phyloP scores from a whole-genome alignment of 768 basidiomycete species.

The Lactifluus pinguis region DNA sequence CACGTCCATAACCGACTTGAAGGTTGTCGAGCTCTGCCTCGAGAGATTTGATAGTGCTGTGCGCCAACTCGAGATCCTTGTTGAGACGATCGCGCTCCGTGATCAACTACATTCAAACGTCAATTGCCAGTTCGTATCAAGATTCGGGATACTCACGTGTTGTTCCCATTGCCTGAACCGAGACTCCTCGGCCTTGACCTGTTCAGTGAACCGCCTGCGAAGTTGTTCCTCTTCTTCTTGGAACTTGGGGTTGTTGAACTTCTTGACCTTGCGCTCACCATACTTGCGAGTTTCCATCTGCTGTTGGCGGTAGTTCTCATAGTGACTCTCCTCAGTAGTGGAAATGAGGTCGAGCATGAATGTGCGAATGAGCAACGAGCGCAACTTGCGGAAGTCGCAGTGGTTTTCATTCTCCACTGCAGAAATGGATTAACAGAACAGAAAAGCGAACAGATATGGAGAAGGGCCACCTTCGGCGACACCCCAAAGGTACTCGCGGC shows the following conservation, averaged over 20 bases:
- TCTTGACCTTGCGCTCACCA: conserved; percentile 97
- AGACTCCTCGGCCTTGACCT: conserved; percentile 97
- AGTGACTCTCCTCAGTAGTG: conserved; percentile 91
- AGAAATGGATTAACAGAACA: neutral
- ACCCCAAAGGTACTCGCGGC: conserved; percentile 98
- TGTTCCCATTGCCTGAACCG: conserved; percentile 99
- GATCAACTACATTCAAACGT: conserved; percentile 61
- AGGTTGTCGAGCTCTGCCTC: conserved; percentile 87
- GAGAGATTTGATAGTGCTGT: conserved; percentile 84
- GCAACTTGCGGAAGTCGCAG: conserved; percentile 98
- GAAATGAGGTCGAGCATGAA: conserved; percentile 98
- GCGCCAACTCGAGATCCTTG: conserved; percentile 93
- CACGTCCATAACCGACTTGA: conserved; percentile 76
- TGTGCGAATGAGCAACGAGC: conserved; percentile 90
- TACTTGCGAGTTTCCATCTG: conserved; percentile 99
- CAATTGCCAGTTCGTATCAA: neutral
- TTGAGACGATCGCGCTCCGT: conserved; percentile 97
- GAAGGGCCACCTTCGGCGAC: conserved; percentile 82
- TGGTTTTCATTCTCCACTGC: conserved; percentile 97
- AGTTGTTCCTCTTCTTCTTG: conserved; percentile 98
- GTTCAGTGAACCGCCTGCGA: conserved; percentile 96
- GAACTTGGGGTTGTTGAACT: conserved; percentile 99
- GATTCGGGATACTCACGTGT: conserved; percentile 52
- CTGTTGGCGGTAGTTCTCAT: conserved; percentile 94
- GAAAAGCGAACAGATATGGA: neutral